Base-by-base conservation (phyloP, 148 eudicot species). In the Linanthus parryae region DNA sequence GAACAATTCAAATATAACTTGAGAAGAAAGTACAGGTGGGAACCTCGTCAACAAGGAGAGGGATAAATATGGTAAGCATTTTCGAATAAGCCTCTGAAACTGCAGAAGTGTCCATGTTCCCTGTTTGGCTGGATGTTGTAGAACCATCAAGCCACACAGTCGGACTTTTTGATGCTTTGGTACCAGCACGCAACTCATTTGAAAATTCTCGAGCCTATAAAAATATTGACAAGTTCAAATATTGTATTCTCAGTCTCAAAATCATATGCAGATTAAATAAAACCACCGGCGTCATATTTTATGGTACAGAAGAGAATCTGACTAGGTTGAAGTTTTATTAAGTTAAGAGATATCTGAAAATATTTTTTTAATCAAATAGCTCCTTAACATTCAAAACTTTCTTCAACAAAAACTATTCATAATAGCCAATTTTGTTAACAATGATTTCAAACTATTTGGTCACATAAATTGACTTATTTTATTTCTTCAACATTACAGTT, bases 31-130 rank as follows among this genome's bases (percentile, higher is more conserved):
- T 15, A 17, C 22, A 39, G 47, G 23, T 10, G 15, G 45, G 44
- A 72, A 91, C 97, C 97, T 91, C 97, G 57, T 91, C 94, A 1
- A 83, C 95, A 44, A 91, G 89, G 29, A 91, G 86, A 3, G 97
- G 97, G 58, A 91, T 77, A 72, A 91, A 91, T 57, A 86, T 72
- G 3, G 89, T 86, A 22, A 91, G 79, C 86, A 86, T 82, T 75
- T 91, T 91, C 36, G 84, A 84, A 61, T 81, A 91, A 23, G 95
- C 95, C 35, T 91, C 97, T 26, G 95, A 91, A 63, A 91, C 97
- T 36, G 78, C 78, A 38, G 97, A 78, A 31, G 97, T 83, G 59
- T 91, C 97, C 55, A 89, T 73, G 68, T 67, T 89, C 61, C 56
- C 79, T 56, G 52, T 75, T 66, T 86, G 95, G 64, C 74, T 71